Evolutionary conservation across 257 asterid genomes (phyloP).

Genomic region (Solanum pinnatisectum): DNA sequence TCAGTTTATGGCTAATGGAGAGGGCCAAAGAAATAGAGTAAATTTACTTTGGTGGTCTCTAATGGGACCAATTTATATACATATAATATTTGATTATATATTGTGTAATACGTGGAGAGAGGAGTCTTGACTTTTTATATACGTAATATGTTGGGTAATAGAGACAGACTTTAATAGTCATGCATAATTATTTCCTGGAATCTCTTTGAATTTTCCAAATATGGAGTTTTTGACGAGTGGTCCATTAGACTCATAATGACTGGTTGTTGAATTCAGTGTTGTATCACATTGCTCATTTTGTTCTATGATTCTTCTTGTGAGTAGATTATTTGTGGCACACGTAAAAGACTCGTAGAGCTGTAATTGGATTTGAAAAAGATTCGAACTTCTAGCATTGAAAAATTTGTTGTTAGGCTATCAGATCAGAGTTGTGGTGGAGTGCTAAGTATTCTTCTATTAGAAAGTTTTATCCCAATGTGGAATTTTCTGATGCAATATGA

Average conservation of each 20-base stretch:
- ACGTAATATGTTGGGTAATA: not conserved
- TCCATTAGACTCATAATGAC: not conserved
- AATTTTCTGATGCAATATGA: not conserved
- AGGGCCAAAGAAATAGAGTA: not conserved
- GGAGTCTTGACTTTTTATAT: not conserved
- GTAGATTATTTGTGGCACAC: not conserved
- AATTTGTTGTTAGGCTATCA: not conserved
- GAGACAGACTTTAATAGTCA: not conserved
- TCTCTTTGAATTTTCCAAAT: constrained; percentile 11
- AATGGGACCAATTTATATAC: not conserved
- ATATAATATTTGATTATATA: not conserved
- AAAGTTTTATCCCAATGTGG: no score
- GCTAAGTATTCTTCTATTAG: not conserved
- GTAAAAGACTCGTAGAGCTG: not conserved
- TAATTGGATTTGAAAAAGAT: not conserved
- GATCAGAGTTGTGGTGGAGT: no score
- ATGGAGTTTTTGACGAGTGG: constrained; percentile 25
- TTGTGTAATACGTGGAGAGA: not conserved
- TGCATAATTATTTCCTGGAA: not conserved
- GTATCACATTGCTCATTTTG: not conserved
- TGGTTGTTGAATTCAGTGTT: constrained; percentile 14
- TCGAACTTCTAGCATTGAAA: not conserved
- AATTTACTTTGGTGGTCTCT: not conserved
- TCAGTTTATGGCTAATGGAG: not conserved
- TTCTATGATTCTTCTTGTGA: not conserved